phyloP scores from a whole-genome alignment of 108 stramenopile species.

The Pseudonitzschia pungens region DNA sequence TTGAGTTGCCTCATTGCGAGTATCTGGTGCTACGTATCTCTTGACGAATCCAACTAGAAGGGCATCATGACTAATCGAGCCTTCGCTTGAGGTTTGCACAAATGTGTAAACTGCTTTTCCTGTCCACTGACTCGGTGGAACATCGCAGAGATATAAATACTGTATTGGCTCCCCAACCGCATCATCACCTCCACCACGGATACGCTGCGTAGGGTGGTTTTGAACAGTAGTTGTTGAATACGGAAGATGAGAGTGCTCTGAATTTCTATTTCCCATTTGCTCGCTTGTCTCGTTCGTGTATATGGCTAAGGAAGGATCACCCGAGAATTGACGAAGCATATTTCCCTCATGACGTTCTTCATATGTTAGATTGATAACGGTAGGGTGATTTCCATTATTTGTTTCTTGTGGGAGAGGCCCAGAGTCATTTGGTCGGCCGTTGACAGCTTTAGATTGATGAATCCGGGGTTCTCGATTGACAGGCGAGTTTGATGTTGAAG shows the following conservation, averaged over 20 bases:
- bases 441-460: too few relatives aligned
- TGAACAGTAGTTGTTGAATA: background rate
- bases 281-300: background rate
- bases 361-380: too few relatives aligned
- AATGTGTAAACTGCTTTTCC: constrained; percentile 22
- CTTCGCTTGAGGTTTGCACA: constrained; percentile 17
- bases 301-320: background rate
- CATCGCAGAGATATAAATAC: constrained; percentile 4
- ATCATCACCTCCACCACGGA: constrained; percentile 21
- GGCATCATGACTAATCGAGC: background rate
- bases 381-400: background rate
- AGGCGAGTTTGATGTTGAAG: too few relatives aligned
- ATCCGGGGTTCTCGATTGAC: too few relatives aligned
- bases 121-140: constrained; percentile 10
- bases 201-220: constrained; percentile 7
- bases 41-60: constrained; percentile 26
- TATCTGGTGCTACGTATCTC: background rate
- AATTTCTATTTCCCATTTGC: too few relatives aligned
- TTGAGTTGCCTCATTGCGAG: background rate
- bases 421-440: too few relatives aligned
- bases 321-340: too few relatives aligned
- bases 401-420: background rate
- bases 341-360: too few relatives aligned
- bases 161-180: background rate
- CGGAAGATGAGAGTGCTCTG: too few relatives aligned